Conservation (phyloP, 1,139 yeast species). For the Meyerozyma sp. region DNA sequence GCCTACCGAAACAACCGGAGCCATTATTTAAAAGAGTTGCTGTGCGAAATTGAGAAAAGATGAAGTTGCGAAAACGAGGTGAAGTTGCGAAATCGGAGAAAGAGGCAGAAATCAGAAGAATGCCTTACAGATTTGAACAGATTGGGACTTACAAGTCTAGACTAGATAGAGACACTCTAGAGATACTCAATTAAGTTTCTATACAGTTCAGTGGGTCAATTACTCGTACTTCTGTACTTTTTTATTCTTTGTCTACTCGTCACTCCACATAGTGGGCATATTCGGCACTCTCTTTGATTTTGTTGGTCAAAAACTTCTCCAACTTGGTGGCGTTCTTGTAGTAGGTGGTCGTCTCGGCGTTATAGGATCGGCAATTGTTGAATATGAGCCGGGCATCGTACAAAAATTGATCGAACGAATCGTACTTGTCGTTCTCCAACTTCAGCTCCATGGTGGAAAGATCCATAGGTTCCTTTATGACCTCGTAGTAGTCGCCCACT, state of each 20-base stretch:
- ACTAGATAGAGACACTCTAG: too few relatives aligned
- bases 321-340: constrained; percentile 86
- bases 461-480: constrained; percentile 99
- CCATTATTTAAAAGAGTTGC: neutral
- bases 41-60: neutral
- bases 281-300: constrained; percentile 80
- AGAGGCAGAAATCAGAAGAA: neutral
- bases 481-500: constrained; percentile 94
- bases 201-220: too few relatives aligned
- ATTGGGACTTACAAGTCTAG: too few relatives aligned
- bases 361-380: constrained; percentile 85
- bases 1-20: neutral
- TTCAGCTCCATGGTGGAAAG: constrained; percentile 91
- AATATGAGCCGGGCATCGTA: constrained; percentile 84
- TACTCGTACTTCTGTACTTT: too few relatives aligned
- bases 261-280: constrained; percentile 43
- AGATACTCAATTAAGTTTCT: too few relatives aligned
- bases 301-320: constrained; percentile 78
- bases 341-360: constrained; percentile 85
- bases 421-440: constrained; percentile 87
- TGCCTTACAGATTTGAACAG: too few relatives aligned
- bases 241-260: too few relatives aligned
- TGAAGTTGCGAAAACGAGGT: neutral
- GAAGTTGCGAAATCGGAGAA: neutral
- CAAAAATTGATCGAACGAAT: constrained; percentile 83